Conservation (phyloP, 768 basidiomycete species). For the Serendipita sp. region DNA sequence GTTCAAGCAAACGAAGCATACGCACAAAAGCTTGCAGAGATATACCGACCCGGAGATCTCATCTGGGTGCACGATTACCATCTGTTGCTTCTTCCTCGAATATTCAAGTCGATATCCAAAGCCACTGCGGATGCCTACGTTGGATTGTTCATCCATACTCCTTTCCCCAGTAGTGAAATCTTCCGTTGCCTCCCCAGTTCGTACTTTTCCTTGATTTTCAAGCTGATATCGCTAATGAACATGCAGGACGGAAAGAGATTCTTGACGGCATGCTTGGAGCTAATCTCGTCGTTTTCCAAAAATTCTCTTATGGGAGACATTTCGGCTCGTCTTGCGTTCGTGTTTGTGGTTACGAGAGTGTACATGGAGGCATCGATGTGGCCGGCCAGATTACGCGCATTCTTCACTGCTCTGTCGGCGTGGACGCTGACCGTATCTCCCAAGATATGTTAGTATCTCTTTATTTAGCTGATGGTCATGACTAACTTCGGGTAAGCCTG, state of each 20-base stretch:
- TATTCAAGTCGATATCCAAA: conserved; percentile 50
- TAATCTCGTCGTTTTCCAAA: conserved; percentile 93
- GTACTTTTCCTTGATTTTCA: conserved; percentile 18
- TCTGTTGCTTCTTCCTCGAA: conserved; percentile 65
- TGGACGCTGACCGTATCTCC: conserved; percentile 82
- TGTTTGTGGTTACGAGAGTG: conserved; percentile 88
- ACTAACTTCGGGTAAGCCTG: conserved; percentile 23
- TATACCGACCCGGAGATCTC: conserved; percentile 79
- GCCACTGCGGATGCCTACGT: conserved; percentile 45
- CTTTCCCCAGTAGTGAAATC: conserved; percentile 92
- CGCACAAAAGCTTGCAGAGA: conserved; percentile 52
- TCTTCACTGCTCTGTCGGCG: conserved; percentile 85
- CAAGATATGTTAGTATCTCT: conserved; percentile 45
- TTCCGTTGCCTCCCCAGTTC: conserved; percentile 83
- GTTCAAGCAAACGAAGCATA: conserved; percentile 72
- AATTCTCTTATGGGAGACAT: conserved; percentile 89
- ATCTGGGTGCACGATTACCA: conserved; percentile 96
- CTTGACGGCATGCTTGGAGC: conserved; percentile 97
- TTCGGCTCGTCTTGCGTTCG: conserved; percentile 90
- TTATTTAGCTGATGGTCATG: not conserved
- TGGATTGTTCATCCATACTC: conserved; percentile 93
- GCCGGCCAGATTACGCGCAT: conserved; percentile 72
- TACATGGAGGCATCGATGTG: conserved; percentile 49
- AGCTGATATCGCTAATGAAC: not conserved
- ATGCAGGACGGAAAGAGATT: conserved; percentile 67